phyloP scores from a whole-genome alignment of 2,329 filamentous ascomycete species.

The Diplodia sapinea region DNA sequence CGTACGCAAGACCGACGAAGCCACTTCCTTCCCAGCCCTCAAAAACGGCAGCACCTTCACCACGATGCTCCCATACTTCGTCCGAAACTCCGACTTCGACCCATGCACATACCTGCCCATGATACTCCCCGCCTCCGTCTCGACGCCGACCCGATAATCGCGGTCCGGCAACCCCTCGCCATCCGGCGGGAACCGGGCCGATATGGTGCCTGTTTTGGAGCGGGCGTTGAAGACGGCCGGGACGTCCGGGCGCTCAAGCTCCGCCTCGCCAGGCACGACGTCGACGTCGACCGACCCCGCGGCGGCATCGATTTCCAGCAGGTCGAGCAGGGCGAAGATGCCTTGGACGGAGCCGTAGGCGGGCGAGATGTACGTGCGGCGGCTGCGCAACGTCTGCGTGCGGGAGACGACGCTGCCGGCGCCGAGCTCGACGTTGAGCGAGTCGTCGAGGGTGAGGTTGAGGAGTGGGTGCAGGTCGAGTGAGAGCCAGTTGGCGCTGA shows the following conservation, averaged over 20 bases:
- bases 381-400: neutral
- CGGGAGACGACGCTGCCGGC: neutral
- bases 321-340: neutral
- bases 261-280: neutral
- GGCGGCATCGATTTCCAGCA: slow-evolving; percentile 12
- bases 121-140: slow-evolving; percentile 13
- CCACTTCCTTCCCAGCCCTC: neutral
- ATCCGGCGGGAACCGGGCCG: neutral
- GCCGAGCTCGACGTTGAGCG: neutral
- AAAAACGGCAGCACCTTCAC: neutral
- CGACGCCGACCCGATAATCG: neutral
- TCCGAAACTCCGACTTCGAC: neutral
- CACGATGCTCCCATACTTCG: neutral
- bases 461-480: slow-evolving; percentile 15
- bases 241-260: neutral
- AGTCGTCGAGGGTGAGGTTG: neutral
- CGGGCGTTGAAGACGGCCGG: slow-evolving; percentile 9
- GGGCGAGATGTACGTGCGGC: slow-evolving; percentile 12
- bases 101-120: slow-evolving; percentile 2
- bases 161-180: neutral
- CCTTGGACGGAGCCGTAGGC: slow-evolving; percentile 2
- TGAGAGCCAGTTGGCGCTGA: slow-evolving; percentile 15
- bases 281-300: neutral
- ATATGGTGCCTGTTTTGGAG: neutral
- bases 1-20: neutral